Conservation (phyloP, 192 early-diverging fungal species). For the Fimicolochytrium jonesii region DNA sequence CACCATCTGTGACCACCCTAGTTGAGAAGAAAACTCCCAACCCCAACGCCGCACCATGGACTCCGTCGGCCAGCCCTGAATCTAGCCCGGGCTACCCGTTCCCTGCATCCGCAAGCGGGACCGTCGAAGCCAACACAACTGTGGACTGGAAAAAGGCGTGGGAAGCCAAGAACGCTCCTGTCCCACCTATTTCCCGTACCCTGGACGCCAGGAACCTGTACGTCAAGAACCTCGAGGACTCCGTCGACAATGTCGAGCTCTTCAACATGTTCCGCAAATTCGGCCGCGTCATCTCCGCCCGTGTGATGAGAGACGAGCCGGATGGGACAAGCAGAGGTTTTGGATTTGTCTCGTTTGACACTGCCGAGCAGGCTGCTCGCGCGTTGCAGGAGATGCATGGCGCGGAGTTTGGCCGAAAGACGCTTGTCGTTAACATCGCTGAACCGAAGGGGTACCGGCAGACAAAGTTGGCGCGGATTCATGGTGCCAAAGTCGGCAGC, state of each 20-base stretch:
- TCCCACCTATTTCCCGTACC: too few species aligned
- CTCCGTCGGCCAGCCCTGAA: constrained; percentile 3
- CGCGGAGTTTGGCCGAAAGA: constrained; percentile 20
- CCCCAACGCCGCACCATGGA: constrained; percentile 2
- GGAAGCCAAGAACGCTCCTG: too few species aligned
- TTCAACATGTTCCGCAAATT: constrained; percentile 40
- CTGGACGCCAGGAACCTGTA: constrained; percentile 47
- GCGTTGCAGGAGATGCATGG: constrained; percentile 45
- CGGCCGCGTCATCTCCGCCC: constrained; percentile 41
- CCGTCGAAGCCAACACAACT: too few species aligned
- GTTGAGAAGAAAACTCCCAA: too few species aligned
- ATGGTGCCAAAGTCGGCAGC: too few species aligned
- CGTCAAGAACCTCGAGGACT: constrained; percentile 47
- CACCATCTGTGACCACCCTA: too few species aligned
- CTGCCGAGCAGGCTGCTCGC: constrained; percentile 26
- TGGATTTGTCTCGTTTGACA: constrained; percentile 44
- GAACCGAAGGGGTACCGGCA: constrained; percentile 47
- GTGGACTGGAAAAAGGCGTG: too few species aligned
- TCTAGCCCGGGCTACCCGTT: too few species aligned
- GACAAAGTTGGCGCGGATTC: constrained; percentile 34
- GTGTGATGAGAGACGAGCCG: constrained; percentile 49
- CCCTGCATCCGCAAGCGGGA: too few species aligned
- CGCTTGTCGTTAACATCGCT: constrained; percentile 47
- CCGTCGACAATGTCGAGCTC: constrained; percentile 40
- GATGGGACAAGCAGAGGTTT: constrained; percentile 44